Conservation (phyloP, 2,329 filamentous ascomycete genomes). For the Penicillium nordicum region DNA sequence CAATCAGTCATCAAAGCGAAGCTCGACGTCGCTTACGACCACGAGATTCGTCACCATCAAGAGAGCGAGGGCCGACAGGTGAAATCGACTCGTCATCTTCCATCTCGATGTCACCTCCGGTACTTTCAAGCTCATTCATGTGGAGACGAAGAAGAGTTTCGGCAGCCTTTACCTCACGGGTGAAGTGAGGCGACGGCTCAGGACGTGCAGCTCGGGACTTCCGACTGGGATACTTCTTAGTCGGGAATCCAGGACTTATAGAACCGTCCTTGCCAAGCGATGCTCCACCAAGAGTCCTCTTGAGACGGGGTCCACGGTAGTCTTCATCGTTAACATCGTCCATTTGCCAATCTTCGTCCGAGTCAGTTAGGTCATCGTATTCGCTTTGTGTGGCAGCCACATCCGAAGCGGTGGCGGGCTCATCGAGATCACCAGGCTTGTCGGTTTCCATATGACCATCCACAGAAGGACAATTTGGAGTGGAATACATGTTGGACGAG, state of each 20-base stretch:
- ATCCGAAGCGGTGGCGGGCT: background rate
- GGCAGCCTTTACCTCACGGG: slow-evolving; percentile 36
- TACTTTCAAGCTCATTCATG: slow-evolving; percentile 28
- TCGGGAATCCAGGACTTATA: background rate
- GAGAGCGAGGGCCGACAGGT: background rate
- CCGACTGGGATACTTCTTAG: slow-evolving; percentile 9
- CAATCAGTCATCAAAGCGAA: slow-evolving; percentile 7
- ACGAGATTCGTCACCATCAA: background rate
- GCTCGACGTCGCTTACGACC: slow-evolving; percentile 16
- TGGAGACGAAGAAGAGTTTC: slow-evolving; percentile 37
- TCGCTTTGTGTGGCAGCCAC: background rate
- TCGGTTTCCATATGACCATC: slow-evolving; percentile 3
- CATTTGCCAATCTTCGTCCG: slow-evolving; percentile 11
- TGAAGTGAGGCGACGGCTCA: slow-evolving; percentile 18
- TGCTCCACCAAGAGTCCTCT: background rate
- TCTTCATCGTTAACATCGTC: slow-evolving; percentile 23
- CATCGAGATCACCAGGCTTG: background rate
- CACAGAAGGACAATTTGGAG: slow-evolving; percentile 10
- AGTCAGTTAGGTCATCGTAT: slow-evolving; percentile 7
- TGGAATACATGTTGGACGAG: slow-evolving; percentile 13
- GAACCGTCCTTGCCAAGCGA: background rate
- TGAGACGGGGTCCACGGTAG: slow-evolving; percentile 6
- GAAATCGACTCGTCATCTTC: background rate
- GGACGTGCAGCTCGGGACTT: slow-evolving; percentile 2
- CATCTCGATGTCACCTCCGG: slow-evolving; percentile 13